Conservation (phyloP, 2,329 filamentous ascomycete genomes). For the Eutypa lata region DNA sequence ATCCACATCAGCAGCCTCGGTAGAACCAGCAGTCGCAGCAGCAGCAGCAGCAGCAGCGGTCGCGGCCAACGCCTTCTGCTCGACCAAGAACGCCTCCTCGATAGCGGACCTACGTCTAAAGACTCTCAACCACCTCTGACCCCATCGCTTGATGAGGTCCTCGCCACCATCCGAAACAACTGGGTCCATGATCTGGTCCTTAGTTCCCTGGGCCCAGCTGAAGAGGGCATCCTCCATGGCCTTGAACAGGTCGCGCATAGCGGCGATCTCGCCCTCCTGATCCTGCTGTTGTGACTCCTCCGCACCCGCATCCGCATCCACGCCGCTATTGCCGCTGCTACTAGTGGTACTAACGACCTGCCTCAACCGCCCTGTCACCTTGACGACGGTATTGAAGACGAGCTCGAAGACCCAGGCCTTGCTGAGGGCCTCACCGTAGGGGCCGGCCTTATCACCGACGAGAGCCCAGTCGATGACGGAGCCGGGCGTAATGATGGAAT, state of each 20-base stretch:
- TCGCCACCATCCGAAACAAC: slow-evolving; percentile 51
- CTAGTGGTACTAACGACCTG: slow-evolving; percentile 58
- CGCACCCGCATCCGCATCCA: slow-evolving; percentile 52
- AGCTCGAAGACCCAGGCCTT: slow-evolving; percentile 84
- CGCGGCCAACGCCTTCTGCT: slow-evolving; percentile 11
- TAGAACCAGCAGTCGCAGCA: neutral
- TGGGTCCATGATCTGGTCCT: slow-evolving; percentile 72
- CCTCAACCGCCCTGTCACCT: slow-evolving; percentile 82
- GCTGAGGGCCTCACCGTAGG: slow-evolving; percentile 65
- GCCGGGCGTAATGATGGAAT: slow-evolving; percentile 84
- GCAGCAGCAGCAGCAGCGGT: neutral
- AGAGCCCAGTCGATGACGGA: slow-evolving; percentile 90
- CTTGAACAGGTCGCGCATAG: slow-evolving; percentile 77
- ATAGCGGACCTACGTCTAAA: slow-evolving; percentile 80
- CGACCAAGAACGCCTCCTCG: slow-evolving; percentile 62
- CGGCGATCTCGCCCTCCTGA: slow-evolving; percentile 56
- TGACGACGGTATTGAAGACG: slow-evolving; percentile 81
- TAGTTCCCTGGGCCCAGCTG: slow-evolving; percentile 68
- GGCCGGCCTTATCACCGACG: slow-evolving; percentile 46
- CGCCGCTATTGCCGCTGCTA: slow-evolving; percentile 23
- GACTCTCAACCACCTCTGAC: slow-evolving; percentile 78
- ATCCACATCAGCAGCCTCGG: neutral
- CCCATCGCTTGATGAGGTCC: slow-evolving; percentile 74
- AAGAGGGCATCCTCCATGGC: slow-evolving; percentile 75
- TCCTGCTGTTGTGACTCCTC: slow-evolving; percentile 20